phyloP scores from a whole-genome alignment of 441 rosid genomes.

The Populus hybrid region DNA sequence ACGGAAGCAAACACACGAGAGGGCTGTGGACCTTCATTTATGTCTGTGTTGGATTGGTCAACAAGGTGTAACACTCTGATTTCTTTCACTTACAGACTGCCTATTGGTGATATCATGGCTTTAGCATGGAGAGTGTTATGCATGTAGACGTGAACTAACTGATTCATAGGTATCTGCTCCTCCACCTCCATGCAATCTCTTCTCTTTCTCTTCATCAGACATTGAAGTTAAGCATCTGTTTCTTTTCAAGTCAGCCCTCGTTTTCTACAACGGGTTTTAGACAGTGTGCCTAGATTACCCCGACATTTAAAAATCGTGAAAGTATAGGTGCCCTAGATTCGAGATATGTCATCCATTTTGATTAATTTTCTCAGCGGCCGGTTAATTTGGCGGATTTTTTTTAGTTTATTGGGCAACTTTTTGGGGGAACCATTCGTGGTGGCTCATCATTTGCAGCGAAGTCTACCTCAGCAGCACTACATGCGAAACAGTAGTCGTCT shows the following conservation, averaged over 20 bases:
- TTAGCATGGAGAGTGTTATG: neutral
- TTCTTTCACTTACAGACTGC: neutral
- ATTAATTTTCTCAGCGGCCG: neutral
- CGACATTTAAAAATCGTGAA: neutral
- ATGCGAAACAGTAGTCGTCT: neutral
- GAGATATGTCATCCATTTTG: slow-evolving; percentile 13
- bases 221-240: neutral
- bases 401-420: neutral
- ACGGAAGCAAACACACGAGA: neutral
- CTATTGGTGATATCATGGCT: slow-evolving; percentile 17
- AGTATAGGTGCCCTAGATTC: neutral
- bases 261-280: slow-evolving; percentile 5
- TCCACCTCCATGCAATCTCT: slow-evolving; percentile 13
- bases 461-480: slow-evolving; percentile 1
- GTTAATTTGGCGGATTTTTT: neutral
- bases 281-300: neutral
- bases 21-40: neutral
- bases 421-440: neutral
- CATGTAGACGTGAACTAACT: neutral
- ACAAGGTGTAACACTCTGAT: slow-evolving; percentile 7
- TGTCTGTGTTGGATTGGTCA: neutral
- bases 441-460: slow-evolving; percentile 13
- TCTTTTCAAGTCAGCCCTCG: neutral
- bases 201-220: neutral
- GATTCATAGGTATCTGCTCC: slow-evolving; percentile 3